Conservation (phyloP, 768 basidiomycete genomes). For the Hygrophoropsis aurantiaca region DNA sequence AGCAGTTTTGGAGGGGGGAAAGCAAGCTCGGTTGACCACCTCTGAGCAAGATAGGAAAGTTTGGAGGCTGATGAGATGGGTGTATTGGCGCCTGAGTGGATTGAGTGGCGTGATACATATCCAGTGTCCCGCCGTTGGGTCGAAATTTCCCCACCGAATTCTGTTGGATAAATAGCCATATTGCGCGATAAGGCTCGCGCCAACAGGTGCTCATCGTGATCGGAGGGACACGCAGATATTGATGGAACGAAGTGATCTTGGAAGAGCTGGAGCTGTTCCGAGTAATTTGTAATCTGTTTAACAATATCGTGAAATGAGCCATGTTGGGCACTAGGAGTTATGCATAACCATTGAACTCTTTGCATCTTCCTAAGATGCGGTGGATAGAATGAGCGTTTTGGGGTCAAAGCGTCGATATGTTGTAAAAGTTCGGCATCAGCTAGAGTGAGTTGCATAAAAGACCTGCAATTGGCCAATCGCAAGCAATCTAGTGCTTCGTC, state of each 20-base stretch:
- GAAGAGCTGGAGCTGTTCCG: constrained; percentile 13
- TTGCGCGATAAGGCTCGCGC: constrained; percentile 16
- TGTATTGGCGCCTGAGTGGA: too few relatives aligned
- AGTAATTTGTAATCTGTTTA: constrained; percentile 29
- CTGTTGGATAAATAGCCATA: constrained; percentile 12
- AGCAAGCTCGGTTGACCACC: too few relatives aligned
- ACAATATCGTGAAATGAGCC: constrained; percentile 22
- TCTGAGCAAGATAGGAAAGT: too few relatives aligned
- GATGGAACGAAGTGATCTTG: not conserved
- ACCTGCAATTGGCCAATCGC: constrained; percentile 34
- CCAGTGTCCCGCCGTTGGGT: constrained; percentile 1
- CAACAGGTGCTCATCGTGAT: constrained; percentile 8
- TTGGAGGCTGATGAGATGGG: too few relatives aligned
- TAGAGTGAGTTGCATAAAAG: constrained; percentile 36
- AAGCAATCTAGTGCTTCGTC: constrained; percentile 43
- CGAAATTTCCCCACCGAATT: constrained; percentile 2
- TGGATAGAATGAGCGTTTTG: constrained; percentile 39
- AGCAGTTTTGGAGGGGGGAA: too few relatives aligned
- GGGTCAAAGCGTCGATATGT: constrained; percentile 34
- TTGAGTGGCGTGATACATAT: constrained; percentile 4
- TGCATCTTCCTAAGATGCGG: constrained; percentile 39
- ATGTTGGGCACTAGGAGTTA: constrained; percentile 29
- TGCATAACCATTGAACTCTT: constrained; percentile 30
- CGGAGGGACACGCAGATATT: constrained; percentile 8
- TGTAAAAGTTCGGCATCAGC: constrained; percentile 31